Percentiles rank a stretch among this genome's conserved stretches.
These are phyloP conservation scores for Monosporascus sp. DNA, from an alignment of 2,329 filamentous ascomycete genomes.

Conservation along the genomic window DNA sequence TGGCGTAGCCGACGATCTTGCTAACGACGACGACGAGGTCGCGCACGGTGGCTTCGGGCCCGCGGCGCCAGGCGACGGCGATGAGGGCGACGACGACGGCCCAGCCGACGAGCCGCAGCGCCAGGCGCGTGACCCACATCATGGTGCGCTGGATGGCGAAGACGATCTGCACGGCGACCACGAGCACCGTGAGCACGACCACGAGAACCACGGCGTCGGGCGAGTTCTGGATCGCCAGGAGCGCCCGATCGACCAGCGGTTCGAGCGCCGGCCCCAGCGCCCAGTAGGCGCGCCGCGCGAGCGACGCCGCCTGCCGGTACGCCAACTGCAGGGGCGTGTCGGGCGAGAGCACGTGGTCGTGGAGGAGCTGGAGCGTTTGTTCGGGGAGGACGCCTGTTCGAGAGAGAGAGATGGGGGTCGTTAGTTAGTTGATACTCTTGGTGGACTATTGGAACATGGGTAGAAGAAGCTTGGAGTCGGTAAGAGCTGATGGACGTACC, in stretches of 20 bases:
- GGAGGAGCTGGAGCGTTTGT: constrained; percentile 37
- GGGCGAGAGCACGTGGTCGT: constrained; percentile 43
- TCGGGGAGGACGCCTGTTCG: constrained; percentile 36
- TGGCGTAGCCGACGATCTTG: constrained; percentile 40
- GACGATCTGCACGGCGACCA: constrained; percentile 60
- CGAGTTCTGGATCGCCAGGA: constrained; percentile 31
- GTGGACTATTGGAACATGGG: not conserved
- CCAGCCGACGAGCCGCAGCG: constrained; percentile 60
- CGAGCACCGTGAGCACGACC: constrained; percentile 48
- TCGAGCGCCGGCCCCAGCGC: constrained; percentile 36
- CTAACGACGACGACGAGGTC: constrained; percentile 46
- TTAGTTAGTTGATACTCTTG: not conserved
- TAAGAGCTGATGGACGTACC: constrained; percentile 15
- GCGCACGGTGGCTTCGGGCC: constrained; percentile 57
- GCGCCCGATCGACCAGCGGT: constrained; percentile 36
- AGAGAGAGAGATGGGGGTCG: not conserved
- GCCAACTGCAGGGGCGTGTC: constrained; percentile 39
- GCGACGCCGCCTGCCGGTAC: constrained; percentile 27
- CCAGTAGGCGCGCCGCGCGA: constrained; percentile 18
- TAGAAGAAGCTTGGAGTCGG: not conserved
- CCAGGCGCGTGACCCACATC: constrained; percentile 70
- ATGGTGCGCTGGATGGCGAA: constrained; percentile 67
- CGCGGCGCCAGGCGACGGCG: constrained; percentile 58
- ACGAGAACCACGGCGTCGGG: constrained; percentile 39
- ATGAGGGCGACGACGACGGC: constrained; percentile 48